Evolutionary conservation across 2,329 filamentous ascomycete genomes (phyloP), one percentile per base, ranked within the genome.

Genomic region (Pezizomycotina sp.): DNA sequence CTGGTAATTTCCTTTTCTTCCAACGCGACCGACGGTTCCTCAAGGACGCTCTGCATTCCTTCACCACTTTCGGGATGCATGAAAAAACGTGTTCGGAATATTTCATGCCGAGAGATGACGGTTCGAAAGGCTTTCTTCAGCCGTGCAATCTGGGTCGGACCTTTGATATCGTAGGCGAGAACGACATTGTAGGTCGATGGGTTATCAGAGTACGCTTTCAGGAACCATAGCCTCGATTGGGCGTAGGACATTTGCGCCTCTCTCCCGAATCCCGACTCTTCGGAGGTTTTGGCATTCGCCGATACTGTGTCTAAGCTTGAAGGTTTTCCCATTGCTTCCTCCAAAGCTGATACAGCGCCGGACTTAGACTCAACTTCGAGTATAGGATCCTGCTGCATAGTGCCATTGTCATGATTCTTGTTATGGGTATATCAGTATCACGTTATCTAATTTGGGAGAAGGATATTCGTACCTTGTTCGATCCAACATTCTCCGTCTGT

Each of bases 181-280:
- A 58, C 54, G 19, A 58, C 51, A 43, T 66, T 66, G 41, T 55
- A 59, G 2, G 57, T 55, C 0, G 55, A 58, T 5, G 51, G 50
- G 29, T 64, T 56, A 5, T 59, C 41, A 2, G 61, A 16, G 3
- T 49, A 51, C 5, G 49, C 38, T 3, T 45, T 41, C 0, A 59
- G 40, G 38, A 61, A 60, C 59, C 59, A 65, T 42, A 63, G 60
- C 0, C 59, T 50, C 0, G 55, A 51, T 43, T 64, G 61, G 5
- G 49, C 55, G n/a, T 53, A 53, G 3, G 61, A 62, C 40, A 63
- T 56, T 5, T 34, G 52, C 28, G 48, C 48, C 15, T 18, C 47
- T 20, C 21, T 45, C 33, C 24, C 8, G 35, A 41, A 42, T 13
- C 12, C 21, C n/a, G 15, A n/a, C n/a, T n/a, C n/a, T 16, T 27